Conservation (phyloP, 441 rosid species). For the Populus tomentosa region DNA sequence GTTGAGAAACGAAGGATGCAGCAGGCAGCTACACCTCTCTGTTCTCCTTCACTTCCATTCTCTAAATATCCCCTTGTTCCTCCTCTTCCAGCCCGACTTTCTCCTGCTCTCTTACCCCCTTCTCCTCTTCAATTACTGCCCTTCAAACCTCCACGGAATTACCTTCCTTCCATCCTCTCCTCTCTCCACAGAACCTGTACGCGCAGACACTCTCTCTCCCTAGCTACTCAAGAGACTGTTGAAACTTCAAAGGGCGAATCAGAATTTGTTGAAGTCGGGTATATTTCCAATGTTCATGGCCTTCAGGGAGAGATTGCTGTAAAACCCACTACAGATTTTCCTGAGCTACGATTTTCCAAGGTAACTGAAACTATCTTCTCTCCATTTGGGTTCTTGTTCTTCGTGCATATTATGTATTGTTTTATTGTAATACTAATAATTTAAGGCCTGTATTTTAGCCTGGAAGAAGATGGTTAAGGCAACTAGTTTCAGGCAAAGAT, state of each 20-base stretch:
- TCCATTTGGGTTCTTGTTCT: neutral
- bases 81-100: constrained; percentile 16
- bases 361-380: constrained; percentile 24
- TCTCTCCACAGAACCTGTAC: constrained; percentile 45
- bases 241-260: constrained; percentile 36
- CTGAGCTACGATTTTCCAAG: constrained; percentile 70
- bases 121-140: constrained; percentile 21
- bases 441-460: constrained; percentile 39
- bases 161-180: constrained; percentile 21
- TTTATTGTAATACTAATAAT: constrained; percentile 2
- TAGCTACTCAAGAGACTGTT: constrained; percentile 47
- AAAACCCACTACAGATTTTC: constrained; percentile 79
- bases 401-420: neutral
- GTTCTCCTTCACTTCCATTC: constrained; percentile 29
- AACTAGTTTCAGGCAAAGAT: constrained; percentile 54
- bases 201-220: neutral
- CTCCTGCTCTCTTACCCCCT: constrained; percentile 23
- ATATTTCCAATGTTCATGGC: constrained; percentile 73
- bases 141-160: constrained; percentile 21
- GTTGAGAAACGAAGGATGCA: constrained; percentile 28
- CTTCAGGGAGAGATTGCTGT: constrained; percentile 75
- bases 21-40: constrained; percentile 31
- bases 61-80: constrained; percentile 3
- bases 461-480: constrained; percentile 88
- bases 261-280: constrained; percentile 72